Percentiles rank a stretch among this genome's conserved stretches.
phyloP scores from a whole-genome alignment of 805 yeast species.

The Wickerhamiella musiphila region DNA sequence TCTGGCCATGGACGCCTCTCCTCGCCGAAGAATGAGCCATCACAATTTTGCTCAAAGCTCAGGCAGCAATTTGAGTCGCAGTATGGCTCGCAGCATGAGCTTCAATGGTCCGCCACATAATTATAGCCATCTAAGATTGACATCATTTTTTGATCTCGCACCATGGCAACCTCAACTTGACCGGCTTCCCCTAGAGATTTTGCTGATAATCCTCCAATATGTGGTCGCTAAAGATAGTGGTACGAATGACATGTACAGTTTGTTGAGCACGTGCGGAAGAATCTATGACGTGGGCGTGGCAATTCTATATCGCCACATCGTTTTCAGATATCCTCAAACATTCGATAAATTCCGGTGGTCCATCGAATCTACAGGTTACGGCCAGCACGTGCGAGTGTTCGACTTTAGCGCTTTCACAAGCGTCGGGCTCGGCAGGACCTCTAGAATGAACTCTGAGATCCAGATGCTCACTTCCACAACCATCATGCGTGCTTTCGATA shows the following conservation, averaged over 20 bases:
- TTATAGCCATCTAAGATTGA: no score
- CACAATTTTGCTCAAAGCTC: neutral
- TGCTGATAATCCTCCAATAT: constrained; percentile 14
- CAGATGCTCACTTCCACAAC: constrained; percentile 75
- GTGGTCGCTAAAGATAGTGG: constrained; percentile 10
- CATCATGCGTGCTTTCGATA: constrained; percentile 39
- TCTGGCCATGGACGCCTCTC: constrained; percentile 7
- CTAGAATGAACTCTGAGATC: constrained; percentile 76
- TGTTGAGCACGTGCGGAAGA: constrained; percentile 16
- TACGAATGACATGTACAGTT: constrained; percentile 7
- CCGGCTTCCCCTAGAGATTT: constrained; percentile 16
- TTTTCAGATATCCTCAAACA: constrained; percentile 62
- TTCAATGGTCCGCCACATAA: no score
- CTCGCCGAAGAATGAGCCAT: neutral
- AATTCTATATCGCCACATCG: constrained; percentile 23
- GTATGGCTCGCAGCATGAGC: no score
- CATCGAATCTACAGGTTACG: constrained; percentile 31
- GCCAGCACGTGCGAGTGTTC: constrained; percentile 44
- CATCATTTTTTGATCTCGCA: no score
- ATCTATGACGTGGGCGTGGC: constrained; percentile 23
- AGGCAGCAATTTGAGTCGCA: no score
- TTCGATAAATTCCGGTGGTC: constrained; percentile 54
- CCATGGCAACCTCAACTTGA: constrained; percentile 3
- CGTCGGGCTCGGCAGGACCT: constrained; percentile 77
- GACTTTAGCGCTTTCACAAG: constrained; percentile 84